Conservation (phyloP, 768 basidiomycete genomes). For the Trametes sanguinea region DNA sequence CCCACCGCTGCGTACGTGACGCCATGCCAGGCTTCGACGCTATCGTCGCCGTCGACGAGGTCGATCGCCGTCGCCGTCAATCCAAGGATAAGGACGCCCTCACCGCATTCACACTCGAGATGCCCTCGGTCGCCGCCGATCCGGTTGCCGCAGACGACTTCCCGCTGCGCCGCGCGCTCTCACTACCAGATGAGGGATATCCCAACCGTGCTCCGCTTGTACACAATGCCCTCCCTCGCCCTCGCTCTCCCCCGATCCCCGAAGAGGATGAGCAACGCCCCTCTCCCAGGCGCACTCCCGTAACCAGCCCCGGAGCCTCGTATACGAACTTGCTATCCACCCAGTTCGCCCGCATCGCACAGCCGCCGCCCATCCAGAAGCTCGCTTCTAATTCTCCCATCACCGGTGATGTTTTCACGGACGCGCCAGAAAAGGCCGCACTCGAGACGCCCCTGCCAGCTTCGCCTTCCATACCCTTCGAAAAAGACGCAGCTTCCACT, state of each 20-base stretch:
- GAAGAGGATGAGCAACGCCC: constrained; percentile 36
- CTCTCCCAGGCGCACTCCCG: constrained; percentile 23
- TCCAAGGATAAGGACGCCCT: constrained; percentile 29
- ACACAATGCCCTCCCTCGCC: constrained; percentile 2
- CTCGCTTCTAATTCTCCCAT: not conserved
- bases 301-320: constrained; percentile 12
- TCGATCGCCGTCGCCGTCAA: constrained; percentile 57
- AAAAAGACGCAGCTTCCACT: not conserved
- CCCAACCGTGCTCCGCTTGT: constrained; percentile 2
- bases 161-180: constrained; percentile 17
- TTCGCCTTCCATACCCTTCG: not conserved
- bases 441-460: constrained; percentile 17
- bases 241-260: constrained; percentile 14
- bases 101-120: constrained; percentile 6
- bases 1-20: constrained; percentile 25
- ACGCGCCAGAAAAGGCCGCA: not conserved
- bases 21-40: constrained; percentile 26
- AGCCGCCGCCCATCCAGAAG: no score
- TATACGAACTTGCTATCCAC: no score
- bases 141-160: not conserved
- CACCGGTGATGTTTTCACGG: not conserved
- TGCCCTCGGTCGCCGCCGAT: not conserved
- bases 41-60: constrained; percentile 61
- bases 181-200: constrained; percentile 9
- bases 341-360: no score